Evolutionary conservation across 768 basidiomycete species (phyloP).

Genomic region (Termitomyces sp.): DNA sequence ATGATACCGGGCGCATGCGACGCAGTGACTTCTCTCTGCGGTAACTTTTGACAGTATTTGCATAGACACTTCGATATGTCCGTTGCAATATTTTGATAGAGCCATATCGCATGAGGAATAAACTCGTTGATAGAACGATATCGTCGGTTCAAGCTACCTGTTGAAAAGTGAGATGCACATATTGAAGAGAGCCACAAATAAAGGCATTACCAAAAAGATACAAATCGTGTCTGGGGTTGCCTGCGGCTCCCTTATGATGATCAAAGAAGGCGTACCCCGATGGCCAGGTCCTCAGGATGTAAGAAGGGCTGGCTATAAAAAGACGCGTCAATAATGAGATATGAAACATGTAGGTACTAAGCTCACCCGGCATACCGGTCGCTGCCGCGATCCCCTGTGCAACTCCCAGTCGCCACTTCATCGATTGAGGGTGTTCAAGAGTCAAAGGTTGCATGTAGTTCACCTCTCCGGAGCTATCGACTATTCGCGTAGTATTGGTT

Average conservation of each 20-base stretch:
- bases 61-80: constrained; percentile 57
- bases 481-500: constrained; percentile 43
- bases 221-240: constrained; percentile 62
- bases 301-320: constrained; percentile 45
- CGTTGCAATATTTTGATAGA: constrained; percentile 51
- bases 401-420: constrained; percentile 55
- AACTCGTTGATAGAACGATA: constrained; percentile 88
- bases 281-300: constrained; percentile 66
- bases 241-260: constrained; percentile 63
- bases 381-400: constrained; percentile 39
- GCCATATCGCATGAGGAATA: constrained; percentile 80
- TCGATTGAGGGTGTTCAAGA: constrained; percentile 44
- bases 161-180: constrained; percentile 15
- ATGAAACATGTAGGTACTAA: neutral
- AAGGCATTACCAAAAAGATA: constrained; percentile 65
- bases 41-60: constrained; percentile 72
- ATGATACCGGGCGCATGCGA: constrained; percentile 40
- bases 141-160: constrained; percentile 42
- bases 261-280: constrained; percentile 67
- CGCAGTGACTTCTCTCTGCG: constrained; percentile 68
- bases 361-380: constrained; percentile 49
- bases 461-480: constrained; percentile 61
- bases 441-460: constrained; percentile 64
- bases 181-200: neutral
- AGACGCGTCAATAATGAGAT: constrained; percentile 2